These are phyloP conservation scores for Lichtheimia ornata DNA, from an alignment of 371 early-diverging fungal species.

Conservation along the genomic window DNA sequence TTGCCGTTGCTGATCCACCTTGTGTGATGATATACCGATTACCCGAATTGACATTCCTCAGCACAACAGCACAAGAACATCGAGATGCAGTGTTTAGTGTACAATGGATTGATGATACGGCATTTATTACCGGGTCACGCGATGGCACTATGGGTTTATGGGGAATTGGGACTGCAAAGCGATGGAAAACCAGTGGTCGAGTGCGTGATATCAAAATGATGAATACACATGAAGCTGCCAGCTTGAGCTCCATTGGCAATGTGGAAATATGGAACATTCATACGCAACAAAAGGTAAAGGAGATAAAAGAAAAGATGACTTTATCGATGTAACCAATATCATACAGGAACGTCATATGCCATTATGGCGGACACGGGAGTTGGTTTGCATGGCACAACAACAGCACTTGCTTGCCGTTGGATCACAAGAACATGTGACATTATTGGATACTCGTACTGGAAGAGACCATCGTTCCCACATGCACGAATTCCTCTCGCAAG, in stretches of 20 bases:
- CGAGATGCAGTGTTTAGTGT: constrained; percentile 66
- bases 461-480: constrained; percentile 21
- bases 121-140: constrained; percentile 59
- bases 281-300: constrained; percentile 6
- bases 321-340: no score
- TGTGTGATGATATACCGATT: constrained; percentile 52
- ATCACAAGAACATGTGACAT: constrained; percentile 58
- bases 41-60: constrained; percentile 35
- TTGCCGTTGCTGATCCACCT: constrained; percentile 59
- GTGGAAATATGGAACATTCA: constrained; percentile 51
- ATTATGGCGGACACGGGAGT: constrained; percentile 48
- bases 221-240: constrained; percentile 17
- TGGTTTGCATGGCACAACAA: constrained; percentile 52
- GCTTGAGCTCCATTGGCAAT: constrained; percentile 29
- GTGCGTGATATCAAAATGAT: constrained; percentile 10
- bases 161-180: constrained; percentile 7
- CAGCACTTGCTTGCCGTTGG: constrained; percentile 57
- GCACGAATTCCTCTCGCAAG: constrained; percentile 51
- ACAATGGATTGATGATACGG: constrained; percentile 55
- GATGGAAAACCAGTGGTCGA: neutral
- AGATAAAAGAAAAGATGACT: neutral
- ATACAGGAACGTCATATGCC: constrained; percentile 18
- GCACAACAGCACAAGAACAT: constrained; percentile 44
- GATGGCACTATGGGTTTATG: constrained; percentile 55
- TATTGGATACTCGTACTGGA: constrained; percentile 57